Base-by-base conservation (phyloP, 352 stramenopile species). In the Sclerospora graminicola region DNA sequence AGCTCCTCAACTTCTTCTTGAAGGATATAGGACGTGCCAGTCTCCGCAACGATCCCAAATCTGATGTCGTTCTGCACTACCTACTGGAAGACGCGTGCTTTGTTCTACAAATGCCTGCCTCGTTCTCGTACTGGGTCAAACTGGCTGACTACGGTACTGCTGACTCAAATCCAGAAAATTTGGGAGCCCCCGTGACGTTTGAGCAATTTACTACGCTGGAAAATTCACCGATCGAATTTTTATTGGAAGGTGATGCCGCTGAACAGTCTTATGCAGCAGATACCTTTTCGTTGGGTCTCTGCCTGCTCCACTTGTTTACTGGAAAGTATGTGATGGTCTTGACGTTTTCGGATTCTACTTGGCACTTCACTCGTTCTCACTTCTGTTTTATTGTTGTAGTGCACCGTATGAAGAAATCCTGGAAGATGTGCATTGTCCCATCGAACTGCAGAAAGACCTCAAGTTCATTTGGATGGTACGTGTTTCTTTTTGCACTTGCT, bases 401-500 rank as follows among this genome's bases (percentile, higher is more conserved):
- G 80, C 67, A 30, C 96, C 96, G 1, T 99, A 99, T 57, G 96
- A 99, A 89, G 95, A 98, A 57, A 87, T 98, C 20, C 55, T 99
- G 15, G 82, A 96, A 39, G 65, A 81, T 34, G 94, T 98, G 10
- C 50, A 54, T 10, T 98, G 94, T 50, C 95, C 95, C 11, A n/a
- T 49, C 18, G 64, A 68, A 20, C 63, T 98, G 8, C 66, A 89
- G 29, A 66, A 69, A 15, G 83, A 84, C 35, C 57, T 98, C 9
- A 78, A 85, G 36, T 62, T 64, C 10, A 60, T 98, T 30, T 98
- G 94, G 94, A 78, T 68, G 68, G 71, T 89, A 49, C 19, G 65
- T 69, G n/a, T n/a, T n/a, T n/a, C n/a, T 7, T 4, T 16, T 34
- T 13, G 2, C 32, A n/a, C n/a, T n/a, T n/a, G n/a, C n/a, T n/a